A percentile compares a stretch with the other conserved stretches of the same genome.
phyloP scores from a whole-genome alignment of 345 rosid species.

The Syzygium aromaticum region DNA sequence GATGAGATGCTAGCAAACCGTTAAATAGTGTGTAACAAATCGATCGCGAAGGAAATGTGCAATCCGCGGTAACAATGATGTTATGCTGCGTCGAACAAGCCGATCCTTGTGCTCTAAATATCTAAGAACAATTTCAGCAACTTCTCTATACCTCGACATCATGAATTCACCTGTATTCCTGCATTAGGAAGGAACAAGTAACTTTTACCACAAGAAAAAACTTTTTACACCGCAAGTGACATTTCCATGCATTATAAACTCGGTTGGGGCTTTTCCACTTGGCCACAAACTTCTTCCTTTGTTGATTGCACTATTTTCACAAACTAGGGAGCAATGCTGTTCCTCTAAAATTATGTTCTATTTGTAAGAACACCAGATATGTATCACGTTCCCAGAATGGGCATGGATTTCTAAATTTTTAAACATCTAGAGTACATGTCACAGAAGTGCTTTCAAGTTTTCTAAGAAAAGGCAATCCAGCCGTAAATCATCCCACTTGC shows the following conservation, averaged over 20 bases:
- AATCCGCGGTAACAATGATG: conserved; percentile 95
- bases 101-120: conserved; percentile 90
- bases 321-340: neutral
- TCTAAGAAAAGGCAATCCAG: neutral
- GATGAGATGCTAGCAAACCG: conserved; percentile 34
- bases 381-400: neutral
- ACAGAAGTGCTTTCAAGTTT: neutral
- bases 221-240: neutral
- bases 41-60: conserved; percentile 98
- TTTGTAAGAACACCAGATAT: neutral
- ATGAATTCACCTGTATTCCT: conserved; percentile 99
- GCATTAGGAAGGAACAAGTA: conserved; percentile 3
- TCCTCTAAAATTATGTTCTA: neutral
- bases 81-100: conserved; percentile 99
- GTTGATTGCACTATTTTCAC: neutral
- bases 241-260: neutral
- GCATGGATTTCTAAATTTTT: neutral
- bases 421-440: neutral
- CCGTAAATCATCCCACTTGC: too few species aligned
- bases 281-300: neutral
- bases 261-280: neutral
- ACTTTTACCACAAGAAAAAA: neutral
- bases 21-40: conserved; percentile 87
- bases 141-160: conserved; percentile 99
- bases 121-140: conserved; percentile 94